phyloP scores from a whole-genome alignment of 148 eudicot species.

The Hydrangea macrophylla region DNA sequence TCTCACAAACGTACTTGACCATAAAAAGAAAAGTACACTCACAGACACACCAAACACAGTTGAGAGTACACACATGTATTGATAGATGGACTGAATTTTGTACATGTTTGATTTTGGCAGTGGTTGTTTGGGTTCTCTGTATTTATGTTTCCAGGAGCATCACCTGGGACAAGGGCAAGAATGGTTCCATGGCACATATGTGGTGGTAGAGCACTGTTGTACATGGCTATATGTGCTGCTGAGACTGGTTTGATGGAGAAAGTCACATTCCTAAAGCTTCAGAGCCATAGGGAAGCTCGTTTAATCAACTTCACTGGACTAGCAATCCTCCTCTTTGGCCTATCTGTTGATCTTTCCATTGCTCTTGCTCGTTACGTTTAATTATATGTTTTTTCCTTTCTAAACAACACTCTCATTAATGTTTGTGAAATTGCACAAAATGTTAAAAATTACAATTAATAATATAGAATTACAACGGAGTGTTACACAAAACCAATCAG shows the following conservation, averaged over 20 bases:
- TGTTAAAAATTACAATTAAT: too few species aligned
- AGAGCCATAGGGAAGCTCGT: constrained; percentile 33
- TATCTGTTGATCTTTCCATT: constrained; percentile 58
- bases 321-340: constrained; percentile 61
- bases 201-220: constrained; percentile 59
- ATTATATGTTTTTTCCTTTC: too few species aligned
- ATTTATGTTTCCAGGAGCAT: constrained; percentile 40
- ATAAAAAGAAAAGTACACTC: too few species aligned
- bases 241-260: constrained; percentile 65
- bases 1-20: too few species aligned
- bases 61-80: too few species aligned
- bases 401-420: too few species aligned
- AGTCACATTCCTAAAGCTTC: constrained; percentile 25
- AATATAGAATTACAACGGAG: too few species aligned
- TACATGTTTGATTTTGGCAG: constrained; percentile 34
- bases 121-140: constrained; percentile 61
- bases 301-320: constrained; percentile 63
- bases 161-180: constrained; percentile 28
- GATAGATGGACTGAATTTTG: too few species aligned
- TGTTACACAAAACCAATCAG: too few species aligned
- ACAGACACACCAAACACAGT: too few species aligned
- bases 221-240: constrained; percentile 65
- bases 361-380: constrained; percentile 44
- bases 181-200: constrained; percentile 62
- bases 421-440: too few species aligned